Base-by-base conservation (phyloP, 1,284 basidiomycete genomes). In the Bjerkandera adusta region DNA sequence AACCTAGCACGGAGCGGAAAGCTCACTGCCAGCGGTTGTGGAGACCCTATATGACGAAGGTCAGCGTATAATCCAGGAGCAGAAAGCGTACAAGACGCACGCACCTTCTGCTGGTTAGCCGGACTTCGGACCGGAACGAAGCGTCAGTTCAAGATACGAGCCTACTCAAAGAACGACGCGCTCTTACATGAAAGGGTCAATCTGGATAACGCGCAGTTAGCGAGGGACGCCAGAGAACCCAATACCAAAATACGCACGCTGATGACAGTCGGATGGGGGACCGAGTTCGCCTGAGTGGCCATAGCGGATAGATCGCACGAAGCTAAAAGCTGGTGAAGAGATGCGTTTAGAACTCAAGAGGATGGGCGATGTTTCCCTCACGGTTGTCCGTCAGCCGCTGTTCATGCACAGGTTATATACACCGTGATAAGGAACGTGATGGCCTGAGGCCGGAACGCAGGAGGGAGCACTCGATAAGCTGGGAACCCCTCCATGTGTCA, bases 21-120 rank as follows among this genome's bases (percentile, higher is more conserved):
- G 69, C 83, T 62, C 63, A 85, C 83, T 85, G 83, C 83, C 83
- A 86, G 40, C 83, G 78, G 57, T 85, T 86, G 57, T 85, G 83
- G 8, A 85, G 57, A 26, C 81, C 79, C 79, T 84, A 47, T 7
- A 53, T 21, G 36, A 20, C 39, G 22, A 16, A 42, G 13, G 5
- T 1, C n/a, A 21, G 20, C 33, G 8, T 25, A 5, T 13, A 22
- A 33, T 3, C 16, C 12, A 24, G 13, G 8, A 10, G 15, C 2
- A 22, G 1, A n/a, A 21, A 18, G 1, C 20, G 16, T 11, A 11
- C n/a, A 21, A 30, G 3, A 3, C 3, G 18, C 15, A 21, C 48
- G 15, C 1, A 52, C 50, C 42, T 81, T 81, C 60, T 85, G 83
- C 53, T 83, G 65, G 50, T 78, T 73, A 26, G 83, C 81, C 49